Percentiles rank a stretch among this genome's conserved stretches.
phyloP scores from a whole-genome alignment of 441 rosid species.

The Euphorbia celastroides region DNA sequence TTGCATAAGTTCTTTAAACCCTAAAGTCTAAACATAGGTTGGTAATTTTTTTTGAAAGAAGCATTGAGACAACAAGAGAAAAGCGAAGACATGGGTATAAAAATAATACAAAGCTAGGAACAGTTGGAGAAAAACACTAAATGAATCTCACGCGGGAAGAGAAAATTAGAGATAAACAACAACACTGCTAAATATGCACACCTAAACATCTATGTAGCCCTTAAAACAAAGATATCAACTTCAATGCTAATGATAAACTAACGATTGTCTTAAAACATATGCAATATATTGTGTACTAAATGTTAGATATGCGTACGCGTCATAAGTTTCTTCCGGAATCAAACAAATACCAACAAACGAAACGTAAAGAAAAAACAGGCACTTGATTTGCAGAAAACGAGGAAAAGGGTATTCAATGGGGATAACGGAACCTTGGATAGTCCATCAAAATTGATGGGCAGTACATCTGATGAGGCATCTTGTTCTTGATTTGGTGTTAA shows the following conservation, averaged over 20 bases:
- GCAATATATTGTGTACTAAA: background rate
- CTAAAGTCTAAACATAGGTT: background rate
- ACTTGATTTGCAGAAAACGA: background rate
- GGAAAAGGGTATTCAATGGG: background rate
- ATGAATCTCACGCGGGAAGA: background rate
- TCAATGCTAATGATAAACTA: background rate
- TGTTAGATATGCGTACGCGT: background rate
- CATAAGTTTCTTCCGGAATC: background rate
- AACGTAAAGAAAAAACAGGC: background rate
- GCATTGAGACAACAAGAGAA: background rate
- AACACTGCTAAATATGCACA: background rate
- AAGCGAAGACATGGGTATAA: background rate
- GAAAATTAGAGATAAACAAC: background rate
- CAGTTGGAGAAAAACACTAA: background rate
- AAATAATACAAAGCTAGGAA: background rate
- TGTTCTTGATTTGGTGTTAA: constrained; percentile 72
- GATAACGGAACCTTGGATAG: constrained; percentile 54
- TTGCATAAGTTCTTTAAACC: too few relatives aligned
- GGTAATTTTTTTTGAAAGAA: background rate
- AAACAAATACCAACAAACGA: background rate
- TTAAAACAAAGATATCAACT: background rate
- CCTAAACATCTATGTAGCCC: background rate
- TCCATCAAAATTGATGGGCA: constrained; percentile 89
- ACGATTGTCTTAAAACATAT: background rate
- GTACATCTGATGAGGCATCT: constrained; percentile 72